These are phyloP conservation scores for Sclerotinia glacialis DNA, from an alignment of 2,329 filamentous ascomycete genomes.

Conservation along the genomic window DNA sequence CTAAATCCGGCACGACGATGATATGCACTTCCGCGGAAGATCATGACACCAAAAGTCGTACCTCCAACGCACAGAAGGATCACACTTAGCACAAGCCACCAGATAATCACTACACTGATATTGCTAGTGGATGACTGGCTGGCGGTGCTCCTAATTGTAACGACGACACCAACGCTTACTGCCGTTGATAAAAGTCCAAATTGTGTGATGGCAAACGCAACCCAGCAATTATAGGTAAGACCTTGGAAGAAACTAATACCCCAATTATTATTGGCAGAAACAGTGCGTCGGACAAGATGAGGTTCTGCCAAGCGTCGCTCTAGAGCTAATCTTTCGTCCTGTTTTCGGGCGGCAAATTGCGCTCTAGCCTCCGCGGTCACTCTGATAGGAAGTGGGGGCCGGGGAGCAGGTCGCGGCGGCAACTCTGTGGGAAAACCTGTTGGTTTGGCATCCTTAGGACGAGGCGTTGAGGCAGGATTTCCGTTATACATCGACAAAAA, in stretches of 20 bases:
- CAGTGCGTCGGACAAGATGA: not conserved
- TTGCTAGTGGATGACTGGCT: too few relatives aligned
- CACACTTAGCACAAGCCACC: not conserved
- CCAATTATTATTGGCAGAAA: not conserved
- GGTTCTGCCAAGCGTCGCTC: not conserved
- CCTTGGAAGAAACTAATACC: not conserved
- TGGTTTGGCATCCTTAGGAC: not conserved
- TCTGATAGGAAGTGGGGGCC: not conserved
- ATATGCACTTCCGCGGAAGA: not conserved
- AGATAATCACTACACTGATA: not conserved
- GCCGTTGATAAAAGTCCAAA: not conserved
- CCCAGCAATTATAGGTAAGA: not conserved
- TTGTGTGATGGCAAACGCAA: not conserved
- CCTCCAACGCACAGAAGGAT: not conserved
- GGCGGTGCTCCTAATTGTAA: not conserved
- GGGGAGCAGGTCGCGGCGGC: not conserved
- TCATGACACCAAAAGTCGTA: not conserved
- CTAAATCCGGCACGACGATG: not conserved
- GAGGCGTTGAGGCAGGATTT: not conserved
- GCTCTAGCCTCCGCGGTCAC: slow-evolving; percentile 9
- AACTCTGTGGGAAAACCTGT: not conserved
- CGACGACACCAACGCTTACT: not conserved
- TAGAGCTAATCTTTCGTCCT: not conserved
- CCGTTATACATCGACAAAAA: slow-evolving; percentile 9
- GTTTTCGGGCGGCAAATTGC: not conserved